phyloP scores from a whole-genome alignment of 805 yeast genomes.

The Wickerhamiella nectarea region DNA sequence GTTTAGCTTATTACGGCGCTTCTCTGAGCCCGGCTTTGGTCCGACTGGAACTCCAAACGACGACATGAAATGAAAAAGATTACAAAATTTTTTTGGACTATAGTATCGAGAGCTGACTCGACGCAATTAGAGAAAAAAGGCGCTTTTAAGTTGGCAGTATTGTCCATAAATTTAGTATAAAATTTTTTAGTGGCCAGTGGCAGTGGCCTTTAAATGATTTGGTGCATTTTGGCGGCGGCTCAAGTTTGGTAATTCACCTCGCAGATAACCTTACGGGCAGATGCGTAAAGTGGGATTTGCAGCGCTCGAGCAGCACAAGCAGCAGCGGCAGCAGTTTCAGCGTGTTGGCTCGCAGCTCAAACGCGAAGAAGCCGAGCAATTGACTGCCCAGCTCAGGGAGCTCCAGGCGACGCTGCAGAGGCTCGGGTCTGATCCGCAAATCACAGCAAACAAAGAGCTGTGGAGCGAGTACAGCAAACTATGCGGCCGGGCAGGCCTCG shows the following conservation, averaged over 20 bases:
- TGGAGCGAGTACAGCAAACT: conserved; percentile 60
- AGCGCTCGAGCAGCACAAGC: conserved; percentile 10
- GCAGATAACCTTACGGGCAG: no score
- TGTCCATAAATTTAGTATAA: neutral
- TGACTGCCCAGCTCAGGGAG: conserved; percentile 56
- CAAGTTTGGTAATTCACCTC: neutral
- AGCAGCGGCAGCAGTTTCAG: conserved; percentile 10
- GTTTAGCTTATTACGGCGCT: conserved; percentile 40
- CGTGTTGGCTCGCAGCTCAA: conserved; percentile 22
- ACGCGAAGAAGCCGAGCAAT: conserved; percentile 31
- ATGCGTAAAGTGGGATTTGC: conserved; percentile 13
- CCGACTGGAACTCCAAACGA: conserved; percentile 33
- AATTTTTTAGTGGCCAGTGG: neutral
- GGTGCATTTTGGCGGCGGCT: neutral
- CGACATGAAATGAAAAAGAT: neutral
- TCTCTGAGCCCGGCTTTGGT: conserved; percentile 79
- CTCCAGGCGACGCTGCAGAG: conserved; percentile 66
- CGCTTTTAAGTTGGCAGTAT: no score
- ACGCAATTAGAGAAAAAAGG: no score
- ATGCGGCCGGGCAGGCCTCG: conserved; percentile 65
- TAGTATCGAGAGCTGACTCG: neutral
- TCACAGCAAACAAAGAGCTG: conserved; percentile 48
- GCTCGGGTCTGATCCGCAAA: conserved; percentile 64
- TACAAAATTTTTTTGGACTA: neutral
- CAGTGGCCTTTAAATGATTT: neutral